Evolutionary conservation across 371 early-diverging fungal species (phyloP), one percentile per base, ranked within the genome.

Genomic region (Apophysomyces ossiformis): DNA sequence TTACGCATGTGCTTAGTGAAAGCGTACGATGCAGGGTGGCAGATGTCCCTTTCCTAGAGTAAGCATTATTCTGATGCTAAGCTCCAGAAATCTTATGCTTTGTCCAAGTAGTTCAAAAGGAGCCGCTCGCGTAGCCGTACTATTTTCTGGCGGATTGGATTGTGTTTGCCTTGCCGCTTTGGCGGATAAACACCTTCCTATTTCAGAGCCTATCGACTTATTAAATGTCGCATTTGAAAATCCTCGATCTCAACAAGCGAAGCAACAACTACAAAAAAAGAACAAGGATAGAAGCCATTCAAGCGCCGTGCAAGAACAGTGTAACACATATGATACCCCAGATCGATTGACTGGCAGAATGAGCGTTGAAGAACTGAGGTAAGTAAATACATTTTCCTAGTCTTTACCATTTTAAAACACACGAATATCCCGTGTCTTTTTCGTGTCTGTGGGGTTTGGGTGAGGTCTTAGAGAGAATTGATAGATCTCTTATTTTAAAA

Each of bases 171-270:
- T 98, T 7, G 97, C 97, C 0, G 93, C 91, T 0, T 76, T 96
- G 5, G 90, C 91, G 0, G 82, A 94, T 67, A 71, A 72, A 9
- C 77, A 87, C 54, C 67, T 97, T 2, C 93, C 95, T 0, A 50
- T 68, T 0, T 71, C 80, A 4, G 93, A 92, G 63, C 85, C 93
- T 0, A 94, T 97, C 50, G 97, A 98, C 73, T 75, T 98, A n/a
- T 73, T 98, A 32, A 97, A 97, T 73, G 97, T 97, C 5, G 93
- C 95, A 4, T 98, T 98, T 74, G 97, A 96, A 65, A 97, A 97
- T 68, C 97, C 96, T 13, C 84, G 98, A 7, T 64, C 82, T 18
- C 75, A 78, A 54, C 77, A 73, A 58, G 77, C 81, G n/a, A 67
- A 69, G 57, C 64, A 63, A 16, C 58, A 65, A 36, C 36, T 58